phyloP scores from a whole-genome alignment of 495 filamentous ascomycete species.

The Aspergillus nanangensis region DNA sequence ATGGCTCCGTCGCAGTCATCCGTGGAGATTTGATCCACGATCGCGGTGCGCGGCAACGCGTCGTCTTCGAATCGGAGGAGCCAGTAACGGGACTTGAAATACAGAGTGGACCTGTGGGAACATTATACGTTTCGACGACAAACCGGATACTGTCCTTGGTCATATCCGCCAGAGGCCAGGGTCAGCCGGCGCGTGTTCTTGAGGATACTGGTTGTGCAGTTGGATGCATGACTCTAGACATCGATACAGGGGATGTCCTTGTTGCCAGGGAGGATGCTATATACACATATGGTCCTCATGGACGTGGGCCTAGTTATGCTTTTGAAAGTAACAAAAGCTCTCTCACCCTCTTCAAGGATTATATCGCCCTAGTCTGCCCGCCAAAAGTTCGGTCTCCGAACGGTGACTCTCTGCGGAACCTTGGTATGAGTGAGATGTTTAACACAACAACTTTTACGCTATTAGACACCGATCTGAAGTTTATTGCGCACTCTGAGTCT shows the following conservation, averaged over 20 bases:
- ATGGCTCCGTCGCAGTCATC: slow-evolving; percentile 89
- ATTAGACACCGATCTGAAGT: slow-evolving; percentile 84
- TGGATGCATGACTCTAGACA: slow-evolving; percentile 88
- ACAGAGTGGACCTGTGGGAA: slow-evolving; percentile 53
- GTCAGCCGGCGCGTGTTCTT: slow-evolving; percentile 79
- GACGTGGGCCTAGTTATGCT: slow-evolving; percentile 78
- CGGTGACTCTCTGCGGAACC: slow-evolving; percentile 51
- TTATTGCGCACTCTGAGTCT: slow-evolving; percentile 84
- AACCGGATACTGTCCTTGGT: slow-evolving; percentile 80
- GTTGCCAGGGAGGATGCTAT: slow-evolving; percentile 92
- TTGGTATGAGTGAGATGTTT: slow-evolving; percentile 67
- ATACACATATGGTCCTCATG: slow-evolving; percentile 84
- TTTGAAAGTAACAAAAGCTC: slow-evolving; percentile 88
- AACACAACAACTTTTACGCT: slow-evolving; percentile 82
- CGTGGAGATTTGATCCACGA: slow-evolving; percentile 94
- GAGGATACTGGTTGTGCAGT: slow-evolving; percentile 86
- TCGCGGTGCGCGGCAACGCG: slow-evolving; percentile 90
- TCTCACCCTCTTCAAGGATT: slow-evolving; percentile 76
- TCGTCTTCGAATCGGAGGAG: slow-evolving; percentile 95
- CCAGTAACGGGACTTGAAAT: slow-evolving; percentile 84
- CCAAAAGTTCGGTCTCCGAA: slow-evolving; percentile 57
- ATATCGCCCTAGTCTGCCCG: slow-evolving; percentile 84
- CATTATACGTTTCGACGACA: slow-evolving; percentile 89
- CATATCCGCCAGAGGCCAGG: slow-evolving; percentile 81
- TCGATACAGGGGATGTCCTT: slow-evolving; percentile 74